Percentiles rank a stretch among this genome's conserved stretches.
Evolutionary conservation across 768 basidiomycete genomes (phyloP).

Genomic region (Leucogyrophana mollusca): DNA sequence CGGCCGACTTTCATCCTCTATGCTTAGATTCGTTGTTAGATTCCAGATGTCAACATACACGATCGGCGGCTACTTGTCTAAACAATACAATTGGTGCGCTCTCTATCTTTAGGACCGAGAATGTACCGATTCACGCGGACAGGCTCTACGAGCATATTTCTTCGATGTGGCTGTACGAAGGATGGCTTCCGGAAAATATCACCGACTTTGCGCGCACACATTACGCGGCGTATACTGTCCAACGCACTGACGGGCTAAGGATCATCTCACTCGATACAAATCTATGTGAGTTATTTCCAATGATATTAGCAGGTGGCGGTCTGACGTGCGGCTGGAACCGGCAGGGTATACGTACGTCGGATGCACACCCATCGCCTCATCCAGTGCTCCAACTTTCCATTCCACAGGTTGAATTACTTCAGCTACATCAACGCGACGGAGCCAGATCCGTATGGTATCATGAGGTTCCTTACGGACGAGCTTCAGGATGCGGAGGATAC

Average conservation of each 20-base stretch:
- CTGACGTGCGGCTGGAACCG: background rate
- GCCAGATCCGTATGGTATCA: conserved; percentile 48
- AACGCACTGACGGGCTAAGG: conserved; percentile 41
- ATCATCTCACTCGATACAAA: conserved; percentile 53
- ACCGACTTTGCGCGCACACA: conserved; percentile 41
- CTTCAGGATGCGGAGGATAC: conserved; percentile 52
- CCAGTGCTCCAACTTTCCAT: background rate
- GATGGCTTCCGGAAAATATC: conserved; percentile 40
- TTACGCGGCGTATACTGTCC: conserved; percentile 47
- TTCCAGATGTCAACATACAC: conserved; percentile 39
- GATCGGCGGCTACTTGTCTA: conserved; percentile 27
- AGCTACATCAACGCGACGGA: conserved; percentile 46
- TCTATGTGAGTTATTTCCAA: conserved; percentile 39
- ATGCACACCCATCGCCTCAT: background rate
- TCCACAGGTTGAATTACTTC: conserved; percentile 40
- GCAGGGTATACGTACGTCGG: conserved; percentile 34
- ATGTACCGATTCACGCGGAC: background rate
- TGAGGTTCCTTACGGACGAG: conserved; percentile 50
- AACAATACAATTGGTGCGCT: conserved; percentile 42
- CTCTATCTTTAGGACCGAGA: background rate
- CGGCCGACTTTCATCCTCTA: background rate
- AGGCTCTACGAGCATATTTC: conserved; percentile 54
- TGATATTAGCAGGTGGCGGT: background rate
- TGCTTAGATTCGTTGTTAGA: conserved; percentile 8
- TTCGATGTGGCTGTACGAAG: conserved; percentile 42